phyloP scores from a whole-genome alignment of 192 early-diverging fungal genomes.

The Dissophora ornata region DNA sequence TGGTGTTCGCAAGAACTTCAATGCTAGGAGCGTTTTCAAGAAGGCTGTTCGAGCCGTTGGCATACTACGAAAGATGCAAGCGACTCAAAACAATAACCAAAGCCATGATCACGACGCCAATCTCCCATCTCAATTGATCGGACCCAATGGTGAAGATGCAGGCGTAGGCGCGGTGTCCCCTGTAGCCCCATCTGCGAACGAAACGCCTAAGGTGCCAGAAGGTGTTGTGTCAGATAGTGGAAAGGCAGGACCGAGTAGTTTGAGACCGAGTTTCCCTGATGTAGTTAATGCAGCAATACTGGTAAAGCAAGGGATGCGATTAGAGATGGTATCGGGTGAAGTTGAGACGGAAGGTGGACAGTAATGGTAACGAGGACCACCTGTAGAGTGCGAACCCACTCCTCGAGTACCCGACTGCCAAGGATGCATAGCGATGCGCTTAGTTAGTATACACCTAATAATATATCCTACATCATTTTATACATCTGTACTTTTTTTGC shows the following conservation, averaged over 20 bases:
- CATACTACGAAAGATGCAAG: conserved; percentile 38
- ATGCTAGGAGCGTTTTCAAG: conserved; percentile 44
- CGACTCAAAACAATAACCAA: not conserved
- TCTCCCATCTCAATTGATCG: not conserved
- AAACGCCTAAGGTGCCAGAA: too few relatives aligned
- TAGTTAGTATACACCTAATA: too few relatives aligned
- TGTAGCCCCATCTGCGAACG: too few relatives aligned
- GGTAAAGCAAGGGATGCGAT: conserved; percentile 7
- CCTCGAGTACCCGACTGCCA: conserved; percentile 3
- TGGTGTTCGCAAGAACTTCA: conserved; percentile 40
- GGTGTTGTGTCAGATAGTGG: too few relatives aligned
- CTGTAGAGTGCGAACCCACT: not conserved
- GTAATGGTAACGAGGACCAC: conserved; percentile 8
- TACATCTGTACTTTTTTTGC: too few relatives aligned
- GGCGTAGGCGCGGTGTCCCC: not conserved
- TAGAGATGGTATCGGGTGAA: not conserved
- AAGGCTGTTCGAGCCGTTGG: conserved; percentile 43
- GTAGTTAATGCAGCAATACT: conserved; percentile 33
- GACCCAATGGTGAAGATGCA: not conserved
- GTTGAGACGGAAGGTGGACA: not conserved
- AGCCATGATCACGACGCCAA: not conserved
- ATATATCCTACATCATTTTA: too few relatives aligned
- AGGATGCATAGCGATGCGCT: not conserved
- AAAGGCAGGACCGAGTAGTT: not conserved
- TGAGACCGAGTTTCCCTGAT: conserved; percentile 39